Conservation (phyloP, 2,329 filamentous ascomycete genomes). For the Xylariaceae sp. region DNA sequence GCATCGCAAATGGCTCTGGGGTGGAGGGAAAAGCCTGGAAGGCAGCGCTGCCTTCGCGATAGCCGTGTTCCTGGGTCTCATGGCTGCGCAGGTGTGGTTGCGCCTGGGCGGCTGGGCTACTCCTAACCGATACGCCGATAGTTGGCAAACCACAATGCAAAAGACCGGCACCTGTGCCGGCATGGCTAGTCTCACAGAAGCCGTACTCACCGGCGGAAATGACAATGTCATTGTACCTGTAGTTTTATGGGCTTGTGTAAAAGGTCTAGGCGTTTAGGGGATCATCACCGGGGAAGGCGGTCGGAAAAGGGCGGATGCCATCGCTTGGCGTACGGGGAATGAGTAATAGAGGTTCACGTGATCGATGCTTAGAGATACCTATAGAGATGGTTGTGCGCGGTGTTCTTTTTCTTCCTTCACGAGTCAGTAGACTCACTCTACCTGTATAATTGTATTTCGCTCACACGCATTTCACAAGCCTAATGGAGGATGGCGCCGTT, state of each 20-base stretch:
- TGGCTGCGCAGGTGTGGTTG: constrained; percentile 68
- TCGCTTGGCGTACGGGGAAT: constrained; percentile 17
- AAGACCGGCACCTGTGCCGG: constrained; percentile 69
- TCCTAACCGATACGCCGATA: constrained; percentile 55
- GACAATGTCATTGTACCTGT: constrained; percentile 97
- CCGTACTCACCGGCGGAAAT: constrained; percentile 91
- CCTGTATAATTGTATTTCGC: too few relatives aligned
- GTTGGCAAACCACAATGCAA: constrained; percentile 61
- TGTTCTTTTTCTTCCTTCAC: not conserved
- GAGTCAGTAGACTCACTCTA: too few relatives aligned
- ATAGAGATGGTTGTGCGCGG: not conserved
- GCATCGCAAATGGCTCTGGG: constrained; percentile 89
- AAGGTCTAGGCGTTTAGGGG: constrained; percentile 58
- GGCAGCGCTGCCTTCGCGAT: constrained; percentile 74
- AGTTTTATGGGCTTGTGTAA: constrained; percentile 85
- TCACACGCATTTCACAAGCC: too few relatives aligned
- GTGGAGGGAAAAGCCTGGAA: constrained; percentile 91
- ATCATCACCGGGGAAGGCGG: not conserved
- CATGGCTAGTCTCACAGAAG: constrained; percentile 85
- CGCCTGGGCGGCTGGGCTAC: constrained; percentile 69
- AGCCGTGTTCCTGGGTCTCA: constrained; percentile 71
- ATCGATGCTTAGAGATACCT: constrained; percentile 5
- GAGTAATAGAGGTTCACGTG: not conserved
- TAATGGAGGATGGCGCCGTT: too few relatives aligned
- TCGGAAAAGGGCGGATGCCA: constrained; percentile 2